Evolutionary conservation across 805 yeast species (phyloP), one percentile per base, ranked within the genome.

Genomic region (Kuraishia borneana): DNA sequence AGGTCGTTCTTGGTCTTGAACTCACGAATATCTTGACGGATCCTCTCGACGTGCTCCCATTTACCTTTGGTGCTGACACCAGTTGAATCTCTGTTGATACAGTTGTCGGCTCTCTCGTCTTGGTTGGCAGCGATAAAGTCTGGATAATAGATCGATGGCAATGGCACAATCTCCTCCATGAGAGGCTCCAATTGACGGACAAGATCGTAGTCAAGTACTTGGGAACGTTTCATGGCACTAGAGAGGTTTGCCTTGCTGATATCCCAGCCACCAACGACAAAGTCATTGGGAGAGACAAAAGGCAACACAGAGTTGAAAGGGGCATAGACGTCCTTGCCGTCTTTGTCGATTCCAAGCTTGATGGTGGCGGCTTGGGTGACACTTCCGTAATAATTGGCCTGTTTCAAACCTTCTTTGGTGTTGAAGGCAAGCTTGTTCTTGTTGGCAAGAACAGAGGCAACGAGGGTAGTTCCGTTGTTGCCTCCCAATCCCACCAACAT

Each of bases 41-140:
- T 77, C 42, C 65, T 74, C 65, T 83, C 87, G 41, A 88, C 94
- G 53, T 88, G 96, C 17, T 63, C 70, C 96, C 96, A 87, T 64
- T 88, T 88, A 54, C 74, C 72, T 6, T 59, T 55, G 33, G 73
- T 68, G 37, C 62, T 63, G 31, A 69, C 65, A 26, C 79, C 81
- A 26, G 44, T 42, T 13, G 55, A 46, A 33, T 61, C 60, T 37
- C 77, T 67, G 49, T 82, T 78, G 59, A 76, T 70, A 43, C 88
- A 70, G 53, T 88, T 87, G 61, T 89, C 78, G 30, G 96, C 97
- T 58, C 97, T 76, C 31, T 75, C 89, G 44, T 74, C 77, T 65
- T 88, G 97, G 62, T 88, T 88, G 42, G 89, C 82, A 40, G 96
- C 96, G 60, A 88, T 89, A 61, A 85, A 88, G 58, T 88, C 96